Evolutionary conservation across 805 yeast species (phyloP), one percentile per base, ranked within the genome.

Genomic region (Cyberlindnera nakhonratchasimensis): DNA sequence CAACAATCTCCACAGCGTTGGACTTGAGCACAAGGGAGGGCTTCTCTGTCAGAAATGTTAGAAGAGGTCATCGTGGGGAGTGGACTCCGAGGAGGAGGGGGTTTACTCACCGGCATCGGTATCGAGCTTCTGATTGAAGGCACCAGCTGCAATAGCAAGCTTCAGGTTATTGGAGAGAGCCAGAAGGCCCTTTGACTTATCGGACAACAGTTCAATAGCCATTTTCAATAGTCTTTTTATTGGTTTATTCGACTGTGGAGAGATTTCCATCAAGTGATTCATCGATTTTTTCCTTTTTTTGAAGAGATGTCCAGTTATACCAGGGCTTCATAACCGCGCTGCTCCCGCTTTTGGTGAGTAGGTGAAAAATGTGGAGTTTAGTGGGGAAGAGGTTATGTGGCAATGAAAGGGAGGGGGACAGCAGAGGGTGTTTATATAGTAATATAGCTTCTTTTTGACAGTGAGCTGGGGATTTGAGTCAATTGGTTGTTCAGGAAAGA

Each of bases 1-100:
- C 87, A 43, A 70, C 63, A 47, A 84, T 68, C 51, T 72, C 75
- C 24, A 64, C 58, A n/a, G 53, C 55, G 20, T 52, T 46, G 5
- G 37, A n/a, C 37, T 47, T 54, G 23, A 52, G 38, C 1, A 51
- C 22, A 13, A 57, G 42, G 6, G 58, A 54, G 23, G 56, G 55
- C 33, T 48, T 48, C 33, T 55, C 60, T 47, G 35, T 32, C 21
- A 20, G 26, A 21, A 18, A 26, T 6, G 20, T n/a, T 5, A 20
- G 6, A 30, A 19, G 26, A 28, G 45, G 32, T n/a, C 24, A 11
- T n/a, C 4, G 29, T 17, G n/a, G 10, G 21, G 32, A 19, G 17
- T 21, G 5, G 16, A 5, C 5, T 16, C 16, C 10, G 4, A 20
- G 14, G 18, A 17, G 19, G n/a, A 18, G 12, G 20, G 37, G 13